Conservation (phyloP, 495 filamentous ascomycete genomes). For the Acidomyces sp. region DNA sequence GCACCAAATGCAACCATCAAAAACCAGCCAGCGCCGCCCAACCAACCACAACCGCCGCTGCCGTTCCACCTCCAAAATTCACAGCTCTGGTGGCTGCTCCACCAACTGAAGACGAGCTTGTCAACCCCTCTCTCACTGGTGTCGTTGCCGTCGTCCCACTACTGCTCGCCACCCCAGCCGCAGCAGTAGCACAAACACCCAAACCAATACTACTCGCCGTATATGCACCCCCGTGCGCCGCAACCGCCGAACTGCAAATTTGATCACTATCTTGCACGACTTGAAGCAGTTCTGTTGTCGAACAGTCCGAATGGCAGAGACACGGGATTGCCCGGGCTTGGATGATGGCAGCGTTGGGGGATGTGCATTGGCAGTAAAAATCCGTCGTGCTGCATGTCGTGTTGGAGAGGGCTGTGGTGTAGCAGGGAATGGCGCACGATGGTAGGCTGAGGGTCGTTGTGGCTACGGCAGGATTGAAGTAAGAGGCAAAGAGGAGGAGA, state of each 20-base stretch:
- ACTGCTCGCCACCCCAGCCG: constrained; percentile 6
- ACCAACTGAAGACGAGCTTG: not conserved
- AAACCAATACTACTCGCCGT: constrained; percentile 1
- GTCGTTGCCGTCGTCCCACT: constrained; percentile 8
- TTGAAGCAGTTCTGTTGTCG: not conserved
- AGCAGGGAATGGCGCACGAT: constrained; percentile 17
- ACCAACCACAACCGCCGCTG: constrained; percentile 4
- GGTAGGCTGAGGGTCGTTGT: constrained; percentile 6
- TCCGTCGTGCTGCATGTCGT: constrained; percentile 22
- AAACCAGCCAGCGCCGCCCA: too few species aligned
- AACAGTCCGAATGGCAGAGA: constrained; percentile 16
- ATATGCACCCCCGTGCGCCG: constrained; percentile 2
- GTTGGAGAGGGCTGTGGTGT: constrained; percentile 21
- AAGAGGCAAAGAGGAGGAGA: too few species aligned
- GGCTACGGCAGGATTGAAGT: too few species aligned
- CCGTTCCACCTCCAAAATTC: too few species aligned
- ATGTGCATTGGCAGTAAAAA: constrained; percentile 27
- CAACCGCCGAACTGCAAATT: constrained; percentile 10
- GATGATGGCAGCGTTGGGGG: constrained; percentile 21
- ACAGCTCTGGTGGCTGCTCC: not conserved
- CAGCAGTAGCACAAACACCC: constrained; percentile 7
- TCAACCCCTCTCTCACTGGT: constrained; percentile 3
- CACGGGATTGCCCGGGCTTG: constrained; percentile 16
- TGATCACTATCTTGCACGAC: constrained; percentile 9
- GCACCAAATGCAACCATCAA: too few species aligned